phyloP scores from a whole-genome alignment of 768 basidiomycete genomes.

The Mycena leptocephala region DNA sequence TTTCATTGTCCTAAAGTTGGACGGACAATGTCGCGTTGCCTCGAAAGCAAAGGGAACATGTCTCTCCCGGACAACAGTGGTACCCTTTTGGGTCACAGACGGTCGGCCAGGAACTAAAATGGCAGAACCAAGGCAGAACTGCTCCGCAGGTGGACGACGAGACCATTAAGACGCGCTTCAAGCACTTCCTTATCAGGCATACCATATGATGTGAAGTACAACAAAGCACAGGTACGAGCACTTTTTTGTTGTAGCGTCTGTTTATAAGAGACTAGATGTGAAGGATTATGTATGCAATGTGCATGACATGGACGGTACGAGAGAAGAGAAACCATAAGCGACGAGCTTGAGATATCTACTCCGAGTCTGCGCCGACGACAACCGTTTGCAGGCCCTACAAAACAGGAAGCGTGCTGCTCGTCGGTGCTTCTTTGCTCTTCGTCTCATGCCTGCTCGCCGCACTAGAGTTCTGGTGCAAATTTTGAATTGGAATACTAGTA shows the following conservation, averaged over 20 bases:
- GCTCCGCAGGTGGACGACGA: no score
- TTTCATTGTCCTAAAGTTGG: no score
- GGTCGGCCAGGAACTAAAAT: no score
- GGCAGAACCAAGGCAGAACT: no score
- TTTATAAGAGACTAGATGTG: no score
- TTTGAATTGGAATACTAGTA: neutral
- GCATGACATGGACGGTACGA: conserved; percentile 31
- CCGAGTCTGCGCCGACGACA: conserved; percentile 86
- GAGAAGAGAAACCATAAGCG: conserved; percentile 17
- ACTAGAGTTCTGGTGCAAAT: neutral
- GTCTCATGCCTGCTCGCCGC: neutral
- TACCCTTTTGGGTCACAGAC: no score
- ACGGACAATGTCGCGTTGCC: no score
- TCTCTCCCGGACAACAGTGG: no score
- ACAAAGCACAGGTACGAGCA: no score
- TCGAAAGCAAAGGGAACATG: no score
- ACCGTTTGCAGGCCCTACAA: conserved; percentile 88
- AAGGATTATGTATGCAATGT: conserved; percentile 30
- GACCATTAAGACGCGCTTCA: neutral
- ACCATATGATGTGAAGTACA: conserved; percentile 32
- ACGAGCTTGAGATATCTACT: conserved; percentile 68
- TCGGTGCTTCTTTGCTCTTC: neutral
- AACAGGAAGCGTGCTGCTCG: conserved; percentile 1
- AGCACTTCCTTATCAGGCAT: conserved; percentile 16
- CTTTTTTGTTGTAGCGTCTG: no score